These are phyloP conservation scores for Penicillium sp. DNA, from an alignment of 2,329 filamentous ascomycete genomes.

Conservation along the genomic window DNA sequence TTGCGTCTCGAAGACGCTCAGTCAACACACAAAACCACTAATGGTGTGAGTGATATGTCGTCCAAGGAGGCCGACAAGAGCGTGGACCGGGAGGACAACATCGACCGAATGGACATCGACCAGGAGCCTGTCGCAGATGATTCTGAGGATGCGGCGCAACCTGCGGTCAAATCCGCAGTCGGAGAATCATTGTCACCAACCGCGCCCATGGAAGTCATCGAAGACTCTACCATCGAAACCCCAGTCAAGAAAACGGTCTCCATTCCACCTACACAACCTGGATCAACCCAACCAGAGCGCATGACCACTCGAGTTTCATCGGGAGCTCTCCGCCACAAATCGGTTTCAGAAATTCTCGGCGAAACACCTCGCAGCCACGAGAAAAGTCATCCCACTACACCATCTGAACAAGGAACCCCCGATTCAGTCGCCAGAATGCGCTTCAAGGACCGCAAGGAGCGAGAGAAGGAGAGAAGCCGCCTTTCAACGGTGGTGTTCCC, in stretches of 20 bases:
- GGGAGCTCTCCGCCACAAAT: constrained; percentile 70
- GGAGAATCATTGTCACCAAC: constrained; percentile 18
- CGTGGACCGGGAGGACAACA: constrained; percentile 13
- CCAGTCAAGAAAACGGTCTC: constrained; percentile 22
- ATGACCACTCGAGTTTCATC: constrained; percentile 72
- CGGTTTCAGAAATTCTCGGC: constrained; percentile 71
- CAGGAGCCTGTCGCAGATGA: constrained; percentile 12
- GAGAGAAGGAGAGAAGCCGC: constrained; percentile 62
- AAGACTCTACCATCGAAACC: constrained; percentile 15
- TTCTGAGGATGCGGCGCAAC: constrained; percentile 15
- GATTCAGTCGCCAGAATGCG: constrained; percentile 43
- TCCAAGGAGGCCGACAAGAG: constrained; percentile 32
- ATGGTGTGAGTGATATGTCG: constrained; percentile 11
- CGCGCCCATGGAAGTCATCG: constrained; percentile 14
- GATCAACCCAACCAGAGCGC: constrained; percentile 49
- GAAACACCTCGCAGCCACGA: constrained; percentile 54
- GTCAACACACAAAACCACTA: constrained; percentile 33
- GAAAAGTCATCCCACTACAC: constrained; percentile 30
- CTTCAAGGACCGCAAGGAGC: constrained; percentile 55
- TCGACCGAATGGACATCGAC: constrained; percentile 23
- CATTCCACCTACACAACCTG: constrained; percentile 25
- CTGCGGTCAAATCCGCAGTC: constrained; percentile 9
- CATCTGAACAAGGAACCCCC: constrained; percentile 26
- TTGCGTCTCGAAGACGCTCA: constrained; percentile 59
- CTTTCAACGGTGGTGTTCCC: constrained; percentile 78